These are phyloP conservation scores for Paracoccidioides brasiliensis DNA, from an alignment of 2,329 filamentous ascomycete species.

Conservation along the genomic window DNA sequence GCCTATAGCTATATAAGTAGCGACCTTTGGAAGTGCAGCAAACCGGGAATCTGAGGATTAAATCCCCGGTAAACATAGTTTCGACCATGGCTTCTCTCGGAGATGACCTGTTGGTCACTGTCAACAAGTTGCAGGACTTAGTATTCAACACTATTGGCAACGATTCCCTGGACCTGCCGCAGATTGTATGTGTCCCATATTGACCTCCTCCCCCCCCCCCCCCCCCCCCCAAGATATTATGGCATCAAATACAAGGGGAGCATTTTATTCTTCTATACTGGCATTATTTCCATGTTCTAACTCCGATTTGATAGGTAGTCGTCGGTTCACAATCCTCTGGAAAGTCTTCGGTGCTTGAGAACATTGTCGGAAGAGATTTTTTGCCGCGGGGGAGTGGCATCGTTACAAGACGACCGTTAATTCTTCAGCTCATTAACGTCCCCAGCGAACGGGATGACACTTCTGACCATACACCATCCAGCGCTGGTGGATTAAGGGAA, in stretches of 20 bases:
- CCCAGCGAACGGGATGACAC: conserved; percentile 59
- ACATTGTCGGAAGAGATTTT: conserved; percentile 96
- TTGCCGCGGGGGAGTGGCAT: conserved; percentile 92
- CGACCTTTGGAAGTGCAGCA: conserved; percentile 11
- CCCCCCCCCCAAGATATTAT: too few species aligned
- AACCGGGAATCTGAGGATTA: conserved; percentile 6
- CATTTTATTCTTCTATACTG: neutral
- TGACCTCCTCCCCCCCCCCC: neutral
- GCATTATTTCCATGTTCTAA: conserved; percentile 2
- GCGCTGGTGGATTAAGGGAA: conserved; percentile 51
- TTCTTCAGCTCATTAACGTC: conserved; percentile 96
- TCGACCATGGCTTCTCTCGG: conserved; percentile 78
- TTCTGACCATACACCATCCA: conserved; percentile 58
- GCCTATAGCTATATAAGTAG: conserved; percentile 9
- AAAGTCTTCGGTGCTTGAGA: conserved; percentile 96
- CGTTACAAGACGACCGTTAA: conserved; percentile 83
- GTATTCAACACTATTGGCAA: conserved; percentile 99
- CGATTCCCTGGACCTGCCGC: conserved; percentile 90
- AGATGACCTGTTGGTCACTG: conserved; percentile 85
- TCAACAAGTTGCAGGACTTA: conserved; percentile 96
- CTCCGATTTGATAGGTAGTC: conserved; percentile 55
- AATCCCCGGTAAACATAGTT: neutral
- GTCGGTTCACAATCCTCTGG: conserved; percentile 97
- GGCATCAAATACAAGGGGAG: neutral
- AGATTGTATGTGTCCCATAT: conserved; percentile 62